A percentile compares a stretch with the other conserved stretches of the same genome.
phyloP scores from a whole-genome alignment of 1,284 basidiomycete genomes.

The Microbotryum silenes-acaulis region DNA sequence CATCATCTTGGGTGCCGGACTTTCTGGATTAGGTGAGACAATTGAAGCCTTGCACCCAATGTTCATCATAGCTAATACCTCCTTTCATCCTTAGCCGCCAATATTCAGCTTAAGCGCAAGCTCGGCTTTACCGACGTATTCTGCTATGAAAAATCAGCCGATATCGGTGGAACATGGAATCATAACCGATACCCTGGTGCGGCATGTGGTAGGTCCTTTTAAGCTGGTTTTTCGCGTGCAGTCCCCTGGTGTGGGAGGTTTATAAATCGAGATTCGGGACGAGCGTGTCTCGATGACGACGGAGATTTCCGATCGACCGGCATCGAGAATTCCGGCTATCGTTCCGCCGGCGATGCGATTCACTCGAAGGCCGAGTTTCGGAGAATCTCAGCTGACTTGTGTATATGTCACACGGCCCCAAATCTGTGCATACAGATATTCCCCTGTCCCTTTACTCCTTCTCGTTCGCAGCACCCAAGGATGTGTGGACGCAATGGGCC shows the following conservation, averaged over 20 bases:
- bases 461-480: slow-evolving; percentile 20
- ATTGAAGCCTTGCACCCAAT: not conserved
- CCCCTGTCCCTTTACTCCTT: slow-evolving; percentile 29
- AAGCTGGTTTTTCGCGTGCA: no score
- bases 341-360: no score
- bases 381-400: no score
- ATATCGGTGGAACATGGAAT: slow-evolving; percentile 30
- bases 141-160: slow-evolving; percentile 23
- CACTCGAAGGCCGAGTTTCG: no score
- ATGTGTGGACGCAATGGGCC: slow-evolving; percentile 22
- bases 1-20: slow-evolving; percentile 5
- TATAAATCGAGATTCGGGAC: no score
- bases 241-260: no score
- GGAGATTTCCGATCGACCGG: no score
- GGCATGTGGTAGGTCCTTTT: slow-evolving; percentile 5
- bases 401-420: no score
- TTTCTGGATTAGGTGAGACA: slow-evolving; percentile 4
- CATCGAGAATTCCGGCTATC: no score
- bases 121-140: slow-evolving; percentile 23
- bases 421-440: slow-evolving; percentile 10
- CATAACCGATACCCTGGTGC: slow-evolving; percentile 25
- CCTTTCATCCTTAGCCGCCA: slow-evolving; percentile 8
- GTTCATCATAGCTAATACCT: not conserved
- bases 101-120: slow-evolving; percentile 27
- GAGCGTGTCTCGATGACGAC: no score